Evolutionary conservation across 2,329 filamentous ascomycete genomes (phyloP), one percentile per base, ranked within the genome.

Genomic region (Ophiostoma australiae): DNA sequence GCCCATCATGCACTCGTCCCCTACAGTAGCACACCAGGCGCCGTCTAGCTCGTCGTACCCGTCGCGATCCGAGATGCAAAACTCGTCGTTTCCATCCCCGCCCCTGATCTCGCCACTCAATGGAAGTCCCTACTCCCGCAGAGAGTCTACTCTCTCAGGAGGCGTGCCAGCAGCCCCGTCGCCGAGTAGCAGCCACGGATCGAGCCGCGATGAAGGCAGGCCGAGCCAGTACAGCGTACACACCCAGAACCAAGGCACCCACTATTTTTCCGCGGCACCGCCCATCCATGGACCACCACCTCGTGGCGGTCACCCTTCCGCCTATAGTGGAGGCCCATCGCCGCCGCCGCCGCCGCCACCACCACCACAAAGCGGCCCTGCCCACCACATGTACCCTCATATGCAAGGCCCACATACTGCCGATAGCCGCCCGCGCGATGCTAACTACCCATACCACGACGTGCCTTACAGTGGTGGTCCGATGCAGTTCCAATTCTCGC

Each of bases 31-130:
- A 1, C 63, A 55, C 31, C 31, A 39, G 15, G 20, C 69, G 10
- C 8, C 71, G 5, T 41, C 71, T 0, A 39, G 65, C 35, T 41
- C 35, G 1, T 63, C 35, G 1, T 63, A 48, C 41, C 15, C 67
- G 67, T 23, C 20, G 35, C 10, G 20, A 23, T 13, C 70, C 61
- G 71, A 68, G 67, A 1, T 31, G 69, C 6, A 55, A 65, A 27
- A 6, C 8, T 48, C 69, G 35, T 37, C 69, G 1, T 70, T 70
- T 41, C 69, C 69, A 6, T 72, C 69, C 1, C 69, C 67, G 1
- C 67, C 63, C 1, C 20, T 69, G 15, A 31, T 63, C 1, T 72
- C 69, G n/a, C 71, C 69, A 15, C 23, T 33, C 7, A 23, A 27
- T 20, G 65, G 67, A 11, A 68, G 67, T 8, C 37, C 70, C 1